Evolutionary conservation across 2,329 filamentous ascomycete species (phyloP), one percentile per base, ranked within the genome.

Genomic region (Trichoderma pleuroti): DNA sequence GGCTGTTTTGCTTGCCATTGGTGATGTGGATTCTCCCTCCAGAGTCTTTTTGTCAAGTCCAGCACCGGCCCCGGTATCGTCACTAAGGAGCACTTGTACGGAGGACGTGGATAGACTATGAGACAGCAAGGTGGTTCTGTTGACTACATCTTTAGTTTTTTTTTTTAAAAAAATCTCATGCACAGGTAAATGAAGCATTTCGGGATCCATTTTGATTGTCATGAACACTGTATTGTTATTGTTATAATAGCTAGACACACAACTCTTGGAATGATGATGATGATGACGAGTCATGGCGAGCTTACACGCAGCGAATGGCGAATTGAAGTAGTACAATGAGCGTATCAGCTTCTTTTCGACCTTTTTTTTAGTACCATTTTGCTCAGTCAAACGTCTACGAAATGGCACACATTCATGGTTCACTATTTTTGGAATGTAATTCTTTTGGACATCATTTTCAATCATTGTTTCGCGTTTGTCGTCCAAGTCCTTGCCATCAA

Each of bases 61-160:
- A 18, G 54, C 56, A 6, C 65, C 54, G 6, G 65, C 65, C 7
- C 65, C 65, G 54, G 34, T 57, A 12, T 68, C 65, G 7, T 68
- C 65, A 6, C 18, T 68, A 21, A 68, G 65, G 65, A 68, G 65
- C 16, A 68, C 65, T 21, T 68, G 39, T 24, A 60, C 65, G 4
- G 56, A 61, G 36, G n/a, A 32, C 2, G 34, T 8, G 34, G 52
- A 67, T 32, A 30, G 12, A 8, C 7, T 57, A 46, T 57, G 24
- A 57, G 2, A 34, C 16, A 24, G 12, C 32, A 5, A 4, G 52
- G 26, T 18, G 14, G 36, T 21, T 18, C 16, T 56, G 11, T n/a
- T 14, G 18, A 32, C n/a, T 54, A 14, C 28, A 21, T 57, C 28
- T 42, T 14, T 62, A n/a, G 6, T 42, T 32, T 42, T 39, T 36